Percentiles rank a stretch among this genome's conserved stretches.
These are phyloP conservation scores for Dioscorea cayenensis DNA, from an alignment of 116 monocot genomes.

Conservation along the genomic window DNA sequence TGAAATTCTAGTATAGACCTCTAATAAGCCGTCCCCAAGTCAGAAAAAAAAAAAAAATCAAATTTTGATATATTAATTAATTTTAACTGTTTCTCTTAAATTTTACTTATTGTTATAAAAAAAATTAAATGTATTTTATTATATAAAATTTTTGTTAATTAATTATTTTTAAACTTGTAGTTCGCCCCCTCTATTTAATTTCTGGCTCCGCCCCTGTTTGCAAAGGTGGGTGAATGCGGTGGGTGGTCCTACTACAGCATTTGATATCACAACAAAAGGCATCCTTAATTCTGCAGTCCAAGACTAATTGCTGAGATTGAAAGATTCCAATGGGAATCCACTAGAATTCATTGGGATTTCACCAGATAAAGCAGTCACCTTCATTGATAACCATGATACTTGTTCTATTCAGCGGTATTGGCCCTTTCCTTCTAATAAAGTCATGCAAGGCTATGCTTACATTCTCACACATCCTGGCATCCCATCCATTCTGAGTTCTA, in stretches of 20 bases:
- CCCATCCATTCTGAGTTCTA: slow-evolving; percentile 39
- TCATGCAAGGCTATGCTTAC: slow-evolving; percentile 70
- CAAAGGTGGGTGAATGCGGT: slow-evolving; percentile 26
- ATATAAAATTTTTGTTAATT: no score
- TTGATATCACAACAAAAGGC: slow-evolving; percentile 64
- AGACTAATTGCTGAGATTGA: slow-evolving; percentile 42
- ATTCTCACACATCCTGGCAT: slow-evolving; percentile 62
- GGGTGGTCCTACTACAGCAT: slow-evolving; percentile 21
- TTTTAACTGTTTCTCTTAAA: no score
- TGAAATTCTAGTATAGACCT: no score
- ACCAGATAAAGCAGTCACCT: slow-evolving; percentile 57
- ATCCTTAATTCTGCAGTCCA: slow-evolving; percentile 35
- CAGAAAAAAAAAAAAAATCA: no score
- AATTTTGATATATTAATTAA: no score
- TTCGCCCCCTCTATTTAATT: no score
- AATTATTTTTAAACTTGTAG: no score
- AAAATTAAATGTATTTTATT: no score
- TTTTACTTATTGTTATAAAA: no score
- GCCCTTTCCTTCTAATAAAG: slow-evolving; percentile 70
- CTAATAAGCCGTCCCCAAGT: no score
- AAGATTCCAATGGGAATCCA: slow-evolving; percentile 27
- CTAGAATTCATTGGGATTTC: slow-evolving; percentile 47
- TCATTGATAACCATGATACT: slow-evolving; percentile 74
- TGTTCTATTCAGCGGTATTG: slow-evolving; percentile 55
- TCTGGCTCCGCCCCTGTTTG: no score